These are phyloP conservation scores for Rossbeevera mucosa DNA, from an alignment of 768 basidiomycete genomes.

Conservation along the genomic window DNA sequence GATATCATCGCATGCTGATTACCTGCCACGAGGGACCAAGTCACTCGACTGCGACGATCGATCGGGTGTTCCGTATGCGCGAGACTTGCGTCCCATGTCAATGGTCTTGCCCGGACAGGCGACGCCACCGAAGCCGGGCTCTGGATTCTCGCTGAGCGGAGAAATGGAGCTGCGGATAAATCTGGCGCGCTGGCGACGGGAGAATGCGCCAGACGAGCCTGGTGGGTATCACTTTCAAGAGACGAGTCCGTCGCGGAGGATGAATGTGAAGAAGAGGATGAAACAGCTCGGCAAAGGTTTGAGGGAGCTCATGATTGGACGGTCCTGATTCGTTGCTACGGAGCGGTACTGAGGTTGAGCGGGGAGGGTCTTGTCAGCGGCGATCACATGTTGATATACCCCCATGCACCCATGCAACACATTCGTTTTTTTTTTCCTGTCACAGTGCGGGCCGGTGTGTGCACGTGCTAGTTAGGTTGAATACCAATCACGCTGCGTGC, in stretches of 20 bases:
- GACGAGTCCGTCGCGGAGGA: conserved; percentile 19
- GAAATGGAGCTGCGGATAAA: conserved; percentile 58
- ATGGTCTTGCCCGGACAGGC: conserved; percentile 21
- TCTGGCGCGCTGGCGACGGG: conserved; percentile 37
- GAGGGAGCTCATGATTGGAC: conserved; percentile 30
- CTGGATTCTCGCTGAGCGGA: conserved; percentile 55
- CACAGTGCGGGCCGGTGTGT: not conserved
- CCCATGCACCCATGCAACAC: not conserved
- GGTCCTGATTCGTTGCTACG: conserved; percentile 10
- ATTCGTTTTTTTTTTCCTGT: conserved; percentile 4
- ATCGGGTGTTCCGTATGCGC: conserved; percentile 14
- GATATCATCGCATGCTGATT: conserved; percentile 20
- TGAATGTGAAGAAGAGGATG: conserved; percentile 24
- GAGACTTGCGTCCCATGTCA: conserved; percentile 27
- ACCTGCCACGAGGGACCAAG: conserved; percentile 29
- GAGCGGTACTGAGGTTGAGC: not conserved
- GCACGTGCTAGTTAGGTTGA: not conserved
- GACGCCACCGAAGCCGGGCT: conserved; percentile 13
- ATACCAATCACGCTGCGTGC: not conserved
- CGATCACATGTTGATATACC: conserved; percentile 11
- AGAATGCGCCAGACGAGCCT: conserved; percentile 28
- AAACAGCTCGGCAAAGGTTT: conserved; percentile 29
- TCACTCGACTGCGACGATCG: conserved; percentile 29
- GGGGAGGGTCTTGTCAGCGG: conserved; percentile 1
- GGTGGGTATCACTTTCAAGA: conserved; percentile 31